Percentiles rank a stretch among this genome's conserved stretches.
Evolutionary conservation across 441 rosid genomes (phyloP).

Genomic region (Biscutella auriculata): DNA sequence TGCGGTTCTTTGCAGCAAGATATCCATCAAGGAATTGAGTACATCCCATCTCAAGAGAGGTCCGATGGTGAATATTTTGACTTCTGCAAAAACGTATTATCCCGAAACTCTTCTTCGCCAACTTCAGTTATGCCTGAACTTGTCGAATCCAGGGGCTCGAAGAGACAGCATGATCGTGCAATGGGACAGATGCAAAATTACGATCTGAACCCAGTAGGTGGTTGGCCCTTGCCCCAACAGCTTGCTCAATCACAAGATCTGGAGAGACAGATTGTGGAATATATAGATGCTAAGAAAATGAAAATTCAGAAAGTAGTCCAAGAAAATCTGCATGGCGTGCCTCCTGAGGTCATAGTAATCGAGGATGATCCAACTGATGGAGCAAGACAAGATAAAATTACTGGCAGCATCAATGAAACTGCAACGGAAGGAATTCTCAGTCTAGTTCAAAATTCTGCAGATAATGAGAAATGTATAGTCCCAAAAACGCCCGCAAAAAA

Average conservation of each 20-base stretch:
- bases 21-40: conserved; percentile 24
- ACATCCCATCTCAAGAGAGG: conserved; percentile 22
- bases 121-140: conserved; percentile 20
- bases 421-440: conserved; percentile 17
- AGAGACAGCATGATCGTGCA: conserved; percentile 32
- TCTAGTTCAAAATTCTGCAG: conserved; percentile 19
- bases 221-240: conserved; percentile 29
- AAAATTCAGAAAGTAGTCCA: conserved; percentile 31
- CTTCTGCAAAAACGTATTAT: conserved; percentile 21
- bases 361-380: conserved; percentile 26
- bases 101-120: conserved; percentile 25
- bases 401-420: conserved; percentile 16
- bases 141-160: conserved; percentile 34
- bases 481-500: conserved; percentile 29
- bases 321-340: conserved; percentile 17
- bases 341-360: conserved; percentile 18
- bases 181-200: conserved; percentile 27
- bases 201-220: conserved; percentile 16
- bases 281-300: conserved; percentile 37
- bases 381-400: conserved; percentile 13
- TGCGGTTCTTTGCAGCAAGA: conserved; percentile 24
- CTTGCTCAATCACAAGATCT: conserved; percentile 22
- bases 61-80: conserved; percentile 17
- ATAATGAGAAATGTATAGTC: conserved; percentile 18
- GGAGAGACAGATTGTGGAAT: conserved; percentile 15